Evolutionary conservation across 495 filamentous ascomycete genomes (phyloP).

Genomic region (Hypoxylon fuscum): DNA sequence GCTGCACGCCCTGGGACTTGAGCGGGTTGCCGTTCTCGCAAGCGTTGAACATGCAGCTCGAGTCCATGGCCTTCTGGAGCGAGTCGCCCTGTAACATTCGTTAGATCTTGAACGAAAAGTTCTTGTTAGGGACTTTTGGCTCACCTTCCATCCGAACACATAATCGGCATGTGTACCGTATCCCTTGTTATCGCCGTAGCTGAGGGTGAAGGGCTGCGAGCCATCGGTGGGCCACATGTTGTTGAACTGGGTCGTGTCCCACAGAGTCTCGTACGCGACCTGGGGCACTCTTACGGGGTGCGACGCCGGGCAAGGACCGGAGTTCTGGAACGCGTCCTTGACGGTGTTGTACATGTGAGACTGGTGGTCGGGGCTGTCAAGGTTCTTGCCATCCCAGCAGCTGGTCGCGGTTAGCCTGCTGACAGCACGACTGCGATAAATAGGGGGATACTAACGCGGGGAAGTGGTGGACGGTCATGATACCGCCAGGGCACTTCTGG

Average conservation of each 20-base stretch:
- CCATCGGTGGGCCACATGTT: constrained; percentile 57
- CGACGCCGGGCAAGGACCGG: constrained; percentile 58
- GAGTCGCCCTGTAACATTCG: no score
- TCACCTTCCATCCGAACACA: constrained; percentile 60
- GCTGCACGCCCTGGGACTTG: constrained; percentile 53
- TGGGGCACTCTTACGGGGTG: constrained; percentile 61
- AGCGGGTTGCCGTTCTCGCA: constrained; percentile 56
- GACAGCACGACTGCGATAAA: not conserved
- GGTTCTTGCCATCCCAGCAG: constrained; percentile 68
- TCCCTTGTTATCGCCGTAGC: constrained; percentile 55
- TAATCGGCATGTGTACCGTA: constrained; percentile 60
- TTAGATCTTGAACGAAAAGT: no score
- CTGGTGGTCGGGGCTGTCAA: constrained; percentile 65
- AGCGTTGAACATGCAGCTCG: constrained; percentile 54
- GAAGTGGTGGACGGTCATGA: constrained; percentile 65
- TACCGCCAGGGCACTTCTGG: constrained; percentile 54
- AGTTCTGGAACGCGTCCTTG: constrained; percentile 55
- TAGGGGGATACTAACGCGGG: constrained; percentile 51
- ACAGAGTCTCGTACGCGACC: constrained; percentile 62
- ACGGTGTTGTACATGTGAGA: constrained; percentile 63
- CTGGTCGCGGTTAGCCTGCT: constrained; percentile 34
- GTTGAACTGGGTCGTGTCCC: constrained; percentile 60
- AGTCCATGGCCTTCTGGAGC: constrained; percentile 57
- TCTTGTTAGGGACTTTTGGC: no score
- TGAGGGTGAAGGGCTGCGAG: constrained; percentile 56